A percentile compares a stretch with the other conserved stretches of the same genome.
These are phyloP conservation scores for Liriodendron chinense DNA, from an alignment of 164 flowering plant species.

Conservation along the genomic window DNA sequence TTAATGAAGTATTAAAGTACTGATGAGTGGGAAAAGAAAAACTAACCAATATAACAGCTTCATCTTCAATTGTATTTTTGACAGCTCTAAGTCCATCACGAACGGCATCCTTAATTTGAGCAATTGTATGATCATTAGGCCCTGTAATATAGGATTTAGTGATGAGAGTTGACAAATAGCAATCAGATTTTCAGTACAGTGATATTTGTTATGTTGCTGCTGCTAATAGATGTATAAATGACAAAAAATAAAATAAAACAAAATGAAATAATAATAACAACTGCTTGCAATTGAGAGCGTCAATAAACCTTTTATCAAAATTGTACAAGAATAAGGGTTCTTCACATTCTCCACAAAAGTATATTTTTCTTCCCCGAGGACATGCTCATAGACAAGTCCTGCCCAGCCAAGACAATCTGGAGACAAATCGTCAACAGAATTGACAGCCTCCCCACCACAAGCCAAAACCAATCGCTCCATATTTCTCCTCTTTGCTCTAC, in stretches of 20 bases:
- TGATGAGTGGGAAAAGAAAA: background rate
- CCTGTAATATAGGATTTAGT: constrained; percentile 37
- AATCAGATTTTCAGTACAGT: background rate
- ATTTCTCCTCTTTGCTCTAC: constrained; percentile 97
- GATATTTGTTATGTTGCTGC: background rate
- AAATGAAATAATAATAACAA: background rate
- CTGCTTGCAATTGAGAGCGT: background rate
- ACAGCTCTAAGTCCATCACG: constrained; percentile 96
- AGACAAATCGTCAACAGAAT: constrained; percentile 86
- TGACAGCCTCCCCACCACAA: constrained; percentile 98
- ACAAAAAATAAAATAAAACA: background rate
- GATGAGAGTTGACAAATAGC: background rate
- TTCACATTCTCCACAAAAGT: constrained; percentile 95
- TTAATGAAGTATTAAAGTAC: background rate
- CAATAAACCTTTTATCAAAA: constrained; percentile 79
- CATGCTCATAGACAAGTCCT: constrained; percentile 94
- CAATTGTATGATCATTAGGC: constrained; percentile 97
- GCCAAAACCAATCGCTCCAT: constrained; percentile 94
- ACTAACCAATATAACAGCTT: constrained; percentile 74
- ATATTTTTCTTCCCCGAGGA: constrained; percentile 95
- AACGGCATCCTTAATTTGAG: constrained; percentile 97
- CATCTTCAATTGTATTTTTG: constrained; percentile 95
- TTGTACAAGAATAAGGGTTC: constrained; percentile 91
- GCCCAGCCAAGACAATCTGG: constrained; percentile 99
- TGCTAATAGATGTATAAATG: background rate